These are phyloP conservation scores for Aspergillus affinis DNA, from an alignment of 495 filamentous ascomycete species.

Conservation along the genomic window DNA sequence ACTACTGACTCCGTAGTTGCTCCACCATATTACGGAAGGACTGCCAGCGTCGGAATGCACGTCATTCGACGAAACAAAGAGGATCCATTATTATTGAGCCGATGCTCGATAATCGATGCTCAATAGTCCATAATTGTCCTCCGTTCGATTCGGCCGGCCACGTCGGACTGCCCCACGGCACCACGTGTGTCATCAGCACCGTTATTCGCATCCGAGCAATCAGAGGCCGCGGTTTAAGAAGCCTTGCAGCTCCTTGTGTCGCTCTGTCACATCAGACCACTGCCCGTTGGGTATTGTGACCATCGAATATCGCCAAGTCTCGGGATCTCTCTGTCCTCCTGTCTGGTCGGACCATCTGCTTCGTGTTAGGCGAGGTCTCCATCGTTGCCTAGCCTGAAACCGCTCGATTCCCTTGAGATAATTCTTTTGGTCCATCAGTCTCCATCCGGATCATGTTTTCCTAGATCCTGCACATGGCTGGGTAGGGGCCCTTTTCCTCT, in stretches of 20 bases:
- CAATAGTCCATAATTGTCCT: neutral
- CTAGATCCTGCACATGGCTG: neutral
- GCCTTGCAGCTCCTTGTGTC: neutral
- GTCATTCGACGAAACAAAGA: neutral
- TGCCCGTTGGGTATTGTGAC: neutral
- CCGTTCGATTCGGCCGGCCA: neutral
- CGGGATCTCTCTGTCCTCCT: slow-evolving; percentile 8
- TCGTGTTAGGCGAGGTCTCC: slow-evolving; percentile 10
- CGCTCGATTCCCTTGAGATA: neutral
- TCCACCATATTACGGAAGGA: too few species aligned
- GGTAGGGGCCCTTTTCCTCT: neutral
- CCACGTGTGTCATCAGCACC: slow-evolving; percentile 11
- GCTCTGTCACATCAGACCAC: slow-evolving; percentile 15
- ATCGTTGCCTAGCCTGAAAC: slow-evolving; percentile 4
- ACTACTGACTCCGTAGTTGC: too few species aligned
- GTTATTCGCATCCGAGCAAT: neutral
- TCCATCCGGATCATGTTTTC: slow-evolving; percentile 5
- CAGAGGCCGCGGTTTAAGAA: neutral
- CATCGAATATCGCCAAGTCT: slow-evolving; percentile 7
- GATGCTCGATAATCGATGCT: neutral
- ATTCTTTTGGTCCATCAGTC: neutral
- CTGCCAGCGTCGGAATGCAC: neutral
- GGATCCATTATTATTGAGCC: too few species aligned
- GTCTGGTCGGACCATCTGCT: slow-evolving; percentile 1
- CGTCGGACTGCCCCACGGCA: slow-evolving; percentile 4